Base-by-base conservation (phyloP, 305 asterid genomes). In the Rubia peregrina region DNA sequence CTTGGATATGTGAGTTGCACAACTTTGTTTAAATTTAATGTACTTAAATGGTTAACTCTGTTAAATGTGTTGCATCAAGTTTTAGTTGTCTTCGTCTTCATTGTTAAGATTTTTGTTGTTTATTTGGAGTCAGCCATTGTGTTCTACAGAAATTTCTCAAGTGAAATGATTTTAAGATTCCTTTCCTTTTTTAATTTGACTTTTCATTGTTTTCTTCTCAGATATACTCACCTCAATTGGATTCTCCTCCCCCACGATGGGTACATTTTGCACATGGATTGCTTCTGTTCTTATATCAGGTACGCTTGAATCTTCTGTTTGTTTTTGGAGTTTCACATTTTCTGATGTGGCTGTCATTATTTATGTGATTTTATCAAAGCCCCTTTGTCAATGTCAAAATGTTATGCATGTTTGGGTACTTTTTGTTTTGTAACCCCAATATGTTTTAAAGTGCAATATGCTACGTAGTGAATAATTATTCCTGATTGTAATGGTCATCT, bases 191-290 rank as follows among this genome's bases (percentile, higher is more conserved):
- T 68, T 4, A 69, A 62, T 33, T 8, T 61, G 74, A 61, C 75
- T 48, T 24, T 69, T 41, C 67, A 42, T 48, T 33, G 69, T 71
- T 60, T 69, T 44, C 61, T 22, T 21, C 75, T 65, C 96, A 92
- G 98, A 82, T 90, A 68, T 90, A 90, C 82, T 90, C 98, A 77
- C 98, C 98, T 75, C 89, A 79, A 46, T 68, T 92, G 88, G 90
- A 92, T 81, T 80, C 96, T 70, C 92, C 98, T 69, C 98, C 98
- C 62, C 96, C 96, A 33, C 85, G 98, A 90, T 92, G 98, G 98
- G 96, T 92, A 60, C 84, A 88, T 80, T 77, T 90, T 67, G 92
- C 95, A 4, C 98, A 92, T 33, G 96, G 98, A 64, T 72, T 92
- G 59, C 87, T 92, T 75, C 95, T 92, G 63, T 92, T 92, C 76